phyloP scores from a whole-genome alignment of 768 basidiomycete genomes.

The Crassisporium funariophilum region DNA sequence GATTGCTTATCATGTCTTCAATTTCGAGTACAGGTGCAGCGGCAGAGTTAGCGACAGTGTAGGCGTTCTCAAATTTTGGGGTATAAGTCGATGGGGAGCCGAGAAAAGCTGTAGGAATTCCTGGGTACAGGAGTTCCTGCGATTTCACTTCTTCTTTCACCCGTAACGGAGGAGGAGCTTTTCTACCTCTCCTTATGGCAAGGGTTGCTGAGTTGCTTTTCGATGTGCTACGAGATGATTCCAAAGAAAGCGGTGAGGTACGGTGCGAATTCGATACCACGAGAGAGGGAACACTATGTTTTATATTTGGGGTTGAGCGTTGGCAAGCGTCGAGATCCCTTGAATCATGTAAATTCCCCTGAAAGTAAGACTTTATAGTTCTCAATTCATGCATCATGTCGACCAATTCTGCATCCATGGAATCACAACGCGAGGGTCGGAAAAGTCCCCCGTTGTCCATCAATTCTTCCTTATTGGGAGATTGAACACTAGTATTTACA shows the following conservation, averaged over 20 bases:
- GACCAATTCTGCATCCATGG: slow-evolving; percentile 40
- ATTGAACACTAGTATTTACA: not conserved
- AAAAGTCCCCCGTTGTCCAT: too few species aligned
- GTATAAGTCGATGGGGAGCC: slow-evolving; percentile 42
- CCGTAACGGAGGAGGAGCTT: slow-evolving; percentile 32
- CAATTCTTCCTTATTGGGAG: not conserved
- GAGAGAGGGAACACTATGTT: slow-evolving; percentile 32
- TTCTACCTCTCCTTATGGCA: slow-evolving; percentile 42
- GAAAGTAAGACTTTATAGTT: slow-evolving; percentile 41
- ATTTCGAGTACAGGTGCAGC: slow-evolving; percentile 34
- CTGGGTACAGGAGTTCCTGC: slow-evolving; percentile 35
- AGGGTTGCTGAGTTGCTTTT: slow-evolving; percentile 22
- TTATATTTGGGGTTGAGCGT: slow-evolving; percentile 16
- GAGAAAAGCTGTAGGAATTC: slow-evolving; percentile 45
- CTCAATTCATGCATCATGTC: slow-evolving; percentile 44
- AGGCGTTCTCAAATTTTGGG: slow-evolving; percentile 23
- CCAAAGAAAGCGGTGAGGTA: slow-evolving; percentile 37
- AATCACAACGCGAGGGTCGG: not conserved
- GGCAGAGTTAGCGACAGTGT: slow-evolving; percentile 19
- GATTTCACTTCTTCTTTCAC: slow-evolving; percentile 16
- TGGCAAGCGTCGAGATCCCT: slow-evolving; percentile 12
- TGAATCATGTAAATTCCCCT: slow-evolving; percentile 24
- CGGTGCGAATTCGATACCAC: slow-evolving; percentile 46
- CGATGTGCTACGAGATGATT: slow-evolving; percentile 31
- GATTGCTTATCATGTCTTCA: slow-evolving; percentile 47